These are phyloP conservation scores for Candida ovalis DNA, from an alignment of 805 yeast genomes.

Conservation along the genomic window DNA sequence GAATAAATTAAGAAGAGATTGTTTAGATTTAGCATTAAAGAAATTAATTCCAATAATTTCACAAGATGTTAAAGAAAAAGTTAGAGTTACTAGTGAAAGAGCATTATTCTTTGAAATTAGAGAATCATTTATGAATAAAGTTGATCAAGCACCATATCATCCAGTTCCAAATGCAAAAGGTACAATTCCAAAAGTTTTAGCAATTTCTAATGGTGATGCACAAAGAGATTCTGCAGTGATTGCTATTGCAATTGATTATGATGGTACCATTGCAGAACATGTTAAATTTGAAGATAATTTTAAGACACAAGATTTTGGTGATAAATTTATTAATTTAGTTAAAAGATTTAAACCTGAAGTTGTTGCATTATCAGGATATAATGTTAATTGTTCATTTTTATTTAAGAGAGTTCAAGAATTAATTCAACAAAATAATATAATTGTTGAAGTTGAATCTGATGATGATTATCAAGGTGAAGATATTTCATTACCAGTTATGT, in stretches of 20 bases:
- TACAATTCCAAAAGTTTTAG: slow-evolving; percentile 78
- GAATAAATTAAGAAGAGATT: slow-evolving; percentile 70
- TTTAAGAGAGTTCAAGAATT: slow-evolving; percentile 53
- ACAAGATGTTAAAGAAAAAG: slow-evolving; percentile 75
- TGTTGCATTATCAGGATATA: slow-evolving; percentile 84
- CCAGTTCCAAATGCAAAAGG: slow-evolving; percentile 78
- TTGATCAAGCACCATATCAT: slow-evolving; percentile 92
- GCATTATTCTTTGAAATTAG: slow-evolving; percentile 68
- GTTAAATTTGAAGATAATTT: slow-evolving; percentile 77
- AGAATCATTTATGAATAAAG: slow-evolving; percentile 57
- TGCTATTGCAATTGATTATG: slow-evolving; percentile 74
- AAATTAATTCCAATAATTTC: slow-evolving; percentile 65
- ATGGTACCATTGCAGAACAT: slow-evolving; percentile 72
- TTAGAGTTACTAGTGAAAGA: slow-evolving; percentile 73
- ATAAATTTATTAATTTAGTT: slow-evolving; percentile 56
- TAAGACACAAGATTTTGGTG: slow-evolving; percentile 60
- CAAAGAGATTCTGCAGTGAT: slow-evolving; percentile 81
- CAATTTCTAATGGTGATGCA: slow-evolving; percentile 85
- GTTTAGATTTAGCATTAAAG: slow-evolving; percentile 63
- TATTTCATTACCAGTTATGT: slow-evolving; percentile 57
- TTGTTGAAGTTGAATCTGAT: slow-evolving; percentile 45
- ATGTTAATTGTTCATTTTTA: slow-evolving; percentile 64
- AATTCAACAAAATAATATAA: slow-evolving; percentile 51
- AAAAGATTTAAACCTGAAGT: slow-evolving; percentile 78
- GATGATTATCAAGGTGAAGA: slow-evolving; percentile 29